Percentiles rank a stretch among this genome's conserved stretches.
These are phyloP conservation scores for Xylaria intraflava DNA, from an alignment of 495 filamentous ascomycete species.

Conservation along the genomic window DNA sequence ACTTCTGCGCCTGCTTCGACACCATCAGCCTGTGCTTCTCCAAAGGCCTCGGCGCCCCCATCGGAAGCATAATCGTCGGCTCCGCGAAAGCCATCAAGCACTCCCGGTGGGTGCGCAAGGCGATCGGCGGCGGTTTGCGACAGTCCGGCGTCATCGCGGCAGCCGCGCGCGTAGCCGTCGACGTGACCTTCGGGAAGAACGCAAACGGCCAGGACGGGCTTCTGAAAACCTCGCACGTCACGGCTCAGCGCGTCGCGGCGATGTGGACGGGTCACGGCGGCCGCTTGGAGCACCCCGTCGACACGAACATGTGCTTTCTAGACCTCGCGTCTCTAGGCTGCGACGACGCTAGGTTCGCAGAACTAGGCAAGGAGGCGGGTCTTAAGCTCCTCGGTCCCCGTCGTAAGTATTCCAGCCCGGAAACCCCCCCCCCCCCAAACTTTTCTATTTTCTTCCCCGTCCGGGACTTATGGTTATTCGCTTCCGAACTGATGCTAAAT, in stretches of 20 bases:
- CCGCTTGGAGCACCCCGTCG: constrained; percentile 46
- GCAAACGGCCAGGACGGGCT: constrained; percentile 53
- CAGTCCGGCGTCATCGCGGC: constrained; percentile 61
- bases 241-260: constrained; percentile 55
- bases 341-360: constrained; percentile 36
- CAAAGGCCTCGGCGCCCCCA: constrained; percentile 76
- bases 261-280: constrained; percentile 58
- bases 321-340: constrained; percentile 53
- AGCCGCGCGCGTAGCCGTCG: constrained; percentile 51
- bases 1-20: constrained; percentile 64
- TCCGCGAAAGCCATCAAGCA: constrained; percentile 54
- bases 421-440: too few relatives aligned
- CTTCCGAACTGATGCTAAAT: background rate
- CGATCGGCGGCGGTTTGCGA: constrained; percentile 68
- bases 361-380: constrained; percentile 44
- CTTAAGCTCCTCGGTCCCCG: constrained; percentile 46
- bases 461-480: background rate
- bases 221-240: constrained; percentile 53
- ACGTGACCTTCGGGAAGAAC: constrained; percentile 58
- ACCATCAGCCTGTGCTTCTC: constrained; percentile 72
- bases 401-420: constrained; percentile 14
- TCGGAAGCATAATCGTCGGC: constrained; percentile 70
- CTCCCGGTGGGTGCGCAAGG: constrained; percentile 69
- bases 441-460: background rate
- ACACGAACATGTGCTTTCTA: constrained; percentile 91